Percentiles rank a stretch among this genome's conserved stretches.
phyloP scores from a whole-genome alignment of 805 yeast species.

The Jamesozyma gamospora region DNA sequence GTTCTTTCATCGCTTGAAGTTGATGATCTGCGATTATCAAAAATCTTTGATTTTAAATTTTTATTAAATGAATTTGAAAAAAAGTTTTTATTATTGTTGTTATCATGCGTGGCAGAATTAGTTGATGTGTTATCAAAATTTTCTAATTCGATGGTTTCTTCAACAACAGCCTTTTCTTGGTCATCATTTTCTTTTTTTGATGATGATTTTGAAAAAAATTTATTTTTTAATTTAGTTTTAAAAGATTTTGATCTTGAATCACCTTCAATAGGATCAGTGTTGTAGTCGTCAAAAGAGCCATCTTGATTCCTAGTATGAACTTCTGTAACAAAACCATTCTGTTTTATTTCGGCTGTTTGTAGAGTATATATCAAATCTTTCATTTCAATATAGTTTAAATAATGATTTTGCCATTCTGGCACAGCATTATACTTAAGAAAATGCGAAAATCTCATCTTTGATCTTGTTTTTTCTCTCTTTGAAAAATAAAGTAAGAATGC shows the following conservation, averaged over 20 bases:
- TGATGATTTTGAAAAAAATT: background rate
- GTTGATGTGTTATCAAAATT: constrained; percentile 7
- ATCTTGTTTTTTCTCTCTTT: no score
- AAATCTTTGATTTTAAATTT: constrained; percentile 13
- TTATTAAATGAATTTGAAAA: constrained; percentile 4
- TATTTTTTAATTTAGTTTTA: background rate
- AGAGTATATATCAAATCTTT: constrained; percentile 49
- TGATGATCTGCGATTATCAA: constrained; percentile 6
- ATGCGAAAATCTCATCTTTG: constrained; percentile 71
- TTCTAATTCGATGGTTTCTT: constrained; percentile 23
- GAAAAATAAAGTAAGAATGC: no score
- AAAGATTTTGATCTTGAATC: background rate
- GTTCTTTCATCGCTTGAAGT: constrained; percentile 21
- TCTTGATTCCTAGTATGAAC: background rate
- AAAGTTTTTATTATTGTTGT: background rate
- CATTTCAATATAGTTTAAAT: constrained; percentile 55
- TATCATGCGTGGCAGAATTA: background rate
- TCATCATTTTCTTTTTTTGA: background rate
- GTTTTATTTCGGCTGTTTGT: constrained; percentile 33
- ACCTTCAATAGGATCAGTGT: background rate
- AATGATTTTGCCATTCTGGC: constrained; percentile 84
- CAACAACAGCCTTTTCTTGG: constrained; percentile 1
- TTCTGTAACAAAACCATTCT: constrained; percentile 2
- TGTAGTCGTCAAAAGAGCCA: background rate
- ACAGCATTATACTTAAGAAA: constrained; percentile 58